Conservation (phyloP, 1,284 basidiomycete species). For the Malassezia caprae region DNA sequence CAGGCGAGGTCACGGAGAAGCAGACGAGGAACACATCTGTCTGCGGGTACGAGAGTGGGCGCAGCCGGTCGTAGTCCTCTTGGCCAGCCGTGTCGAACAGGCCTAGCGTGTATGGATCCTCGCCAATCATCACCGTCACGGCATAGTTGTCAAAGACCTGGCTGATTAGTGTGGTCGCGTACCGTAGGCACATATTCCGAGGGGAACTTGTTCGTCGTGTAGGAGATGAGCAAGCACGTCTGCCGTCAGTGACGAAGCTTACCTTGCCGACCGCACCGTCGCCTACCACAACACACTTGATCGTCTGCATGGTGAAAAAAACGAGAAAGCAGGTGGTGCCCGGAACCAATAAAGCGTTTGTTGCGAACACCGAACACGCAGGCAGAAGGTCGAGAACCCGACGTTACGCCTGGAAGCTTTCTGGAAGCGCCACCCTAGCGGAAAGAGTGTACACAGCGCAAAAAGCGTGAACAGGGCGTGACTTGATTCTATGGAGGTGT, state of each 20-base stretch:
- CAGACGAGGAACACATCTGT: slow-evolving; percentile 99
- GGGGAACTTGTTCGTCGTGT: slow-evolving; percentile 77
- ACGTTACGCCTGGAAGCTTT: neutral
- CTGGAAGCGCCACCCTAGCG: neutral
- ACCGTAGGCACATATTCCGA: slow-evolving; percentile 84
- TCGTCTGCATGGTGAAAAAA: slow-evolving; percentile 41
- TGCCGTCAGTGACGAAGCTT: slow-evolving; percentile 51
- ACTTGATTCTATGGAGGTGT: neutral
- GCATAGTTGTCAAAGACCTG: slow-evolving; percentile 94
- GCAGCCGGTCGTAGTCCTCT: slow-evolving; percentile 98
- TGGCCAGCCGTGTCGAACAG: slow-evolving; percentile 98
- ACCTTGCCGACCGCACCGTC: slow-evolving; percentile 99
- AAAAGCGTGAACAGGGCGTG: neutral
- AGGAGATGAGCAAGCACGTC: slow-evolving; percentile 98
- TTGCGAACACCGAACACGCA: neutral
- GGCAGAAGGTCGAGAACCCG: neutral
- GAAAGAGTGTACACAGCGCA: neutral
- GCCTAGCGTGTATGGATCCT: slow-evolving; percentile 96
- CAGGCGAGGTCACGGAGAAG: slow-evolving; percentile 95
- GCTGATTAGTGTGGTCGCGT: slow-evolving; percentile 44
- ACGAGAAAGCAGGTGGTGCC: neutral
- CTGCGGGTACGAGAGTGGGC: slow-evolving; percentile 97
- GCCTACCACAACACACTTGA: slow-evolving; percentile 86
- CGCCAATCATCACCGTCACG: slow-evolving; percentile 99
- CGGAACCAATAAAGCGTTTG: neutral